These are phyloP conservation scores for Neurospora sp. DNA, from an alignment of 495 filamentous ascomycete species.

Conservation along the genomic window DNA sequence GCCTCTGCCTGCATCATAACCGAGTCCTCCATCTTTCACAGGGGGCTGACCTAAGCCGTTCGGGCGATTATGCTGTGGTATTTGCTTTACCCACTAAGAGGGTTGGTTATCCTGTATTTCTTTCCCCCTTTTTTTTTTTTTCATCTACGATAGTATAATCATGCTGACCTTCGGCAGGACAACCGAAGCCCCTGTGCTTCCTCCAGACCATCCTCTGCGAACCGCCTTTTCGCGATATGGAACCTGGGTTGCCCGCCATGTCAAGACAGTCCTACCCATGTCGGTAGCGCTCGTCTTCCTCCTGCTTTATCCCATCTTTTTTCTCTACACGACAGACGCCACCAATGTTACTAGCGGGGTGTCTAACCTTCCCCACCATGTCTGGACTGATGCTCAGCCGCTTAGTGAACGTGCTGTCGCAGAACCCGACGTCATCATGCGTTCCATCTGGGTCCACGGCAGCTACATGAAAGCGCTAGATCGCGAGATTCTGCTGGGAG, in stretches of 20 bases:
- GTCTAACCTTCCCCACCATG: conserved; percentile 58
- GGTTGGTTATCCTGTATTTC: conserved; percentile 32
- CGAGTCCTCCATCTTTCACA: background rate
- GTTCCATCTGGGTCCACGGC: conserved; percentile 48
- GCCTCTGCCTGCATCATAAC: background rate
- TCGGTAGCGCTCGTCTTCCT: conserved; percentile 52
- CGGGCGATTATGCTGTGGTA: conserved; percentile 45
- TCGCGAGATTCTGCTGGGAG: conserved; percentile 47
- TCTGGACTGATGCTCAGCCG: conserved; percentile 63
- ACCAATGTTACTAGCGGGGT: conserved; percentile 48
- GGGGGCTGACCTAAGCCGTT: background rate
- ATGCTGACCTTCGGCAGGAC: conserved; percentile 33
- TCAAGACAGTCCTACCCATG: conserved; percentile 52
- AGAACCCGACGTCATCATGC: conserved; percentile 46
- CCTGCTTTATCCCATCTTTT: conserved; percentile 57
- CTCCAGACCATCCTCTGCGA: conserved; percentile 49
- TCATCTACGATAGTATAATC: background rate
- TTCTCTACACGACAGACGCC: conserved; percentile 54
- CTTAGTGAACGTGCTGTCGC: conserved; percentile 28
- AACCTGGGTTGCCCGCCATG: conserved; percentile 53
- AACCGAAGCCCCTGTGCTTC: conserved; percentile 51
- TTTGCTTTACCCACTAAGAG: conserved; percentile 53
- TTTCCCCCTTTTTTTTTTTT: background rate
- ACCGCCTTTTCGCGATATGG: conserved; percentile 52
- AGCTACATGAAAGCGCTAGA: conserved; percentile 64